These are phyloP conservation scores for Aspergillus pseudoglaucus DNA, from an alignment of 2,329 filamentous ascomycete species.

Conservation along the genomic window DNA sequence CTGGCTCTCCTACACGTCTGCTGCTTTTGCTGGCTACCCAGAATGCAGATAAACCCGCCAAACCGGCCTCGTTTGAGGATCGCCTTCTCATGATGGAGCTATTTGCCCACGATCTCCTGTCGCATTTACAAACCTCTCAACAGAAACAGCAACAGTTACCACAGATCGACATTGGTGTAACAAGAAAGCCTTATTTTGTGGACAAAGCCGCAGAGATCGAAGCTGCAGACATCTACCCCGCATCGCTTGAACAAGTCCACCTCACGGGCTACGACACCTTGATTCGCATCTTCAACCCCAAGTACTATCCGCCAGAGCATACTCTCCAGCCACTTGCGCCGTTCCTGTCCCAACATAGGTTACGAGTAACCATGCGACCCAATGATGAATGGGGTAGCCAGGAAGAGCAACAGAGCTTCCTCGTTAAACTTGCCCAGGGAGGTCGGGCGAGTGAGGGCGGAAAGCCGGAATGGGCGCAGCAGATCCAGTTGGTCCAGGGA, in stretches of 20 bases:
- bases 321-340: constrained; percentile 36
- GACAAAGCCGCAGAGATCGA: constrained; percentile 43
- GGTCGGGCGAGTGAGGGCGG: constrained; percentile 31
- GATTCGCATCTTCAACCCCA: constrained; percentile 43
- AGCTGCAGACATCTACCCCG: constrained; percentile 28
- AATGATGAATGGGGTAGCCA: constrained; percentile 34
- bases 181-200: constrained; percentile 43
- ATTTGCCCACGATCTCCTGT: constrained; percentile 39
- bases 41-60: constrained; percentile 58
- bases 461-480: constrained; percentile 37
- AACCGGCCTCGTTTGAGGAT: constrained; percentile 44
- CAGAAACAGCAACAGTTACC: constrained; percentile 16
- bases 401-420: constrained; percentile 35
- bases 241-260: constrained; percentile 39
- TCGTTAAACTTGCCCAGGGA: constrained; percentile 32
- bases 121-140: constrained; percentile 16
- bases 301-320: constrained; percentile 43
- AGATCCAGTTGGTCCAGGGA: constrained; percentile 37
- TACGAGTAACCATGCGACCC: constrained; percentile 40
- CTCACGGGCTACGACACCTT: constrained; percentile 45
- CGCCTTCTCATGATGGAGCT: constrained; percentile 45
- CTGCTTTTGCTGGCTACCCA: constrained; percentile 57
- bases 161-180: constrained; percentile 42
- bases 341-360: constrained; percentile 37
- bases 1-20: constrained; percentile 34